phyloP scores from a whole-genome alignment of 1,284 basidiomycete genomes.

The Cutaneotrichosporon cavernicola region DNA sequence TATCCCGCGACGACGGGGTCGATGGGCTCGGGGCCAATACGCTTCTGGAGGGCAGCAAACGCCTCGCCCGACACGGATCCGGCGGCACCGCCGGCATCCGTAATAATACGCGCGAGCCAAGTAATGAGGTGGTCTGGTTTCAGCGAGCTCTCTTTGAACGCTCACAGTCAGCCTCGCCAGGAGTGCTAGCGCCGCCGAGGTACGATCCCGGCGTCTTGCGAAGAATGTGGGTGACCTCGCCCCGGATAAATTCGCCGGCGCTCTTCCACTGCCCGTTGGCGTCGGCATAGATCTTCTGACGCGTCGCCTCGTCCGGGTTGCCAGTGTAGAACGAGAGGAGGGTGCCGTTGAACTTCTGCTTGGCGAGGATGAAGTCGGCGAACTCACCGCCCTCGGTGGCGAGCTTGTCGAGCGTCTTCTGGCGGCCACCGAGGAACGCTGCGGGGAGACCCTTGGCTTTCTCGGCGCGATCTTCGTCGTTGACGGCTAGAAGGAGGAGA shows the following conservation, averaged over 20 bases:
- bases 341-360: constrained; percentile 57
- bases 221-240: constrained; percentile 43
- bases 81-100: constrained; percentile 42
- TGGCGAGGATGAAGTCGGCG: constrained; percentile 60
- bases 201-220: constrained; percentile 38
- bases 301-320: constrained; percentile 29
- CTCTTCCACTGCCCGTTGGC: constrained; percentile 43
- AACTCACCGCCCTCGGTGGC: constrained; percentile 56
- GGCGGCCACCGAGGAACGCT: constrained; percentile 57
- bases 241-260: constrained; percentile 41
- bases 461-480: constrained; percentile 59
- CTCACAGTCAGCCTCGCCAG: constrained; percentile 49
- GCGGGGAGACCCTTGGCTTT: constrained; percentile 54
- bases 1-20: constrained; percentile 44
- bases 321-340: constrained; percentile 51
- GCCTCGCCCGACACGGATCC: constrained; percentile 30
- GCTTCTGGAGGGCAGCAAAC: constrained; percentile 36
- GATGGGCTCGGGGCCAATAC: constrained; percentile 41
- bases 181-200: constrained; percentile 32
- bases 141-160: background rate
- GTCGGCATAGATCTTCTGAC: constrained; percentile 30
- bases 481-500: constrained; percentile 56
- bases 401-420: constrained; percentile 45
- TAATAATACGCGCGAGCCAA: constrained; percentile 47
- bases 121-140: constrained; percentile 48